These are phyloP conservation scores for Citrus unshiu DNA, from an alignment of 345 rosid species.

Conservation along the genomic window DNA sequence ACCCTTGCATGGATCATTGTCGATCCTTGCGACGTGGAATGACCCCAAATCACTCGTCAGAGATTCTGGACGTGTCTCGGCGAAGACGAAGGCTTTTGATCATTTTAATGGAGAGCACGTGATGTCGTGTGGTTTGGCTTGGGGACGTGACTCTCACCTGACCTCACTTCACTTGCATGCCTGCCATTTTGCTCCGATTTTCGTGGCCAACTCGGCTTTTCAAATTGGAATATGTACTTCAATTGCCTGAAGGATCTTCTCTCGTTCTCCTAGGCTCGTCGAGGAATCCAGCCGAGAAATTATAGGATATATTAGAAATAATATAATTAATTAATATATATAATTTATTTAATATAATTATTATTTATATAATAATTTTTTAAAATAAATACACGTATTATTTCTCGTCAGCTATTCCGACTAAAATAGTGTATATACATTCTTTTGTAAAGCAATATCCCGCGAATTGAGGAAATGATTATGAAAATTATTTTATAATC, in stretches of 20 bases:
- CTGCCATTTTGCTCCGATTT: neutral
- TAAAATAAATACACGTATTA: too few relatives aligned
- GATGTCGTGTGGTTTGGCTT: accelerated
- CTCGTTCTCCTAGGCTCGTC: neutral
- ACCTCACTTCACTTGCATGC: neutral
- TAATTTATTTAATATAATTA: too few relatives aligned
- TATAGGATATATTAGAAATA: accelerated
- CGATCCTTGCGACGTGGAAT: neutral
- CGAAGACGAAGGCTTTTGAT: neutral
- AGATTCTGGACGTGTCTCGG: neutral
- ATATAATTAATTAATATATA: too few relatives aligned
- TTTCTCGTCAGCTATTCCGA: too few relatives aligned
- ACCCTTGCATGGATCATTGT: neutral
- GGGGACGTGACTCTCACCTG: neutral
- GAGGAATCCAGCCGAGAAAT: too few relatives aligned
- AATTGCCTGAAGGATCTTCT: neutral
- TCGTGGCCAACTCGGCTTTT: neutral
- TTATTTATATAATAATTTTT: accelerated
- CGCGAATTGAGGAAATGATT: too few relatives aligned
- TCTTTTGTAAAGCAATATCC: too few relatives aligned
- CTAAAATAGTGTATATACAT: too few relatives aligned
- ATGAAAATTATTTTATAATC: too few relatives aligned
- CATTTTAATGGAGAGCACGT: neutral
- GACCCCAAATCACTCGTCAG: neutral
- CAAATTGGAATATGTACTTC: too few relatives aligned